Conservation (phyloP, 306 rosid species). For the Lagenaria siceraria region DNA sequence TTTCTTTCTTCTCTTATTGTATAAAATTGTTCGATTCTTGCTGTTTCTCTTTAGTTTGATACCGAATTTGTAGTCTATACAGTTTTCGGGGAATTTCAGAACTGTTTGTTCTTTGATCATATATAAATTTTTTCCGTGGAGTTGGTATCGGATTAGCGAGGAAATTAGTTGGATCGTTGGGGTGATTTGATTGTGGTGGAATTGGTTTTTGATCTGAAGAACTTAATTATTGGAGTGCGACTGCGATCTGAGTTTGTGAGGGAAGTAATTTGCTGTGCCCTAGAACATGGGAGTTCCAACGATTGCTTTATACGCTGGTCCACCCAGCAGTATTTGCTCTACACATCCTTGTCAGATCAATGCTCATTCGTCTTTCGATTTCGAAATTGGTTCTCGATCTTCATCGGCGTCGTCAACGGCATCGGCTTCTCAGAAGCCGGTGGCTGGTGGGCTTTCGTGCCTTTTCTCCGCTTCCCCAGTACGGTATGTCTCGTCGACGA, state of each 20-base stretch:
- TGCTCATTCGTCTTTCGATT: conserved; percentile 51
- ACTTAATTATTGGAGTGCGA: neutral
- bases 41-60: neutral
- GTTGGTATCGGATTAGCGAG: neutral
- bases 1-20: neutral
- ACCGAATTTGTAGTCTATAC: neutral
- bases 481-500: conserved; percentile 37
- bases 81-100: neutral
- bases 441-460: conserved; percentile 70
- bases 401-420: conserved; percentile 47
- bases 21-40: neutral
- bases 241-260: conserved; percentile 2
- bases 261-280: neutral
- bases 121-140: neutral
- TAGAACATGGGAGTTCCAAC: conserved; percentile 67
- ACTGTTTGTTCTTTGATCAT: neutral
- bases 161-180: neutral
- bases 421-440: conserved; percentile 60
- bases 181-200: neutral
- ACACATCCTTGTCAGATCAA: conserved; percentile 62
- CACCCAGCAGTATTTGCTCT: conserved; percentile 74
- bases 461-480: conserved; percentile 61
- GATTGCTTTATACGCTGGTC: conserved; percentile 74
- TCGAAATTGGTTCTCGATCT: conserved; percentile 62
- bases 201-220: neutral